Evolutionary conservation across 257 asterid species (phyloP), one percentile per base, ranked within the genome.

Genomic region (Avicennia marina): DNA sequence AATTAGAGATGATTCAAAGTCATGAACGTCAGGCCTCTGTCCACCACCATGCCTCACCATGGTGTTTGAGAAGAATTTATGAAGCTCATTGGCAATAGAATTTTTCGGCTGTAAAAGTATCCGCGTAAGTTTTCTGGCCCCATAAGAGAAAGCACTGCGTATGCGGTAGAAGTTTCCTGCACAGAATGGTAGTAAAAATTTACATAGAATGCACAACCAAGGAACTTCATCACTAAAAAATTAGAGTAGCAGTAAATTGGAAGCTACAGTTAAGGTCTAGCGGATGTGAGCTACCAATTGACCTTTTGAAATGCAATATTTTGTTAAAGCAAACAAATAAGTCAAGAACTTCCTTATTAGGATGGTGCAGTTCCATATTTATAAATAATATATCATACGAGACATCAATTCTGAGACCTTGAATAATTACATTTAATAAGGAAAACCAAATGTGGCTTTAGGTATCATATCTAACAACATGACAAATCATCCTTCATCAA

Each of bases 121-220:
- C 25, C 43, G 68, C 4, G 72, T 79, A 26, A 90, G 96, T 60
- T 85, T 87, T 61, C 78, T 72, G 43, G 95, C 90, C 56, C 95
- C 98, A 60, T 75, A 90, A 24, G 80, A 77, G 67, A 90, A 82
- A 41, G 98, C 98, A 56, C 96, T 90, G 61, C 93, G 83, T 60
- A 90, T 85, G 31, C 96, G 83, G 70, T 63, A 90, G 68, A 76
- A 90, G 72, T 84, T 90, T 56, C 94, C 98, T 90, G 62, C 21
- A 38, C 34, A 66, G 27, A 64, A 53, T 7, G 11, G 32, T 12
- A 26, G 11, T n/a, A 5, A 13, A 57, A 50, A 21, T 15, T 52
- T 27, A 47, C 3, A 58, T 27, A n/a, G 8, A 40, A 18, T 7
- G 50, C 22, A 20, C 44, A 21, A 33, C 3, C 15, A 32, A 32